Evolutionary conservation across 179 eudicot genomes (phyloP).

Genomic region (Dionaea muscipula): DNA sequence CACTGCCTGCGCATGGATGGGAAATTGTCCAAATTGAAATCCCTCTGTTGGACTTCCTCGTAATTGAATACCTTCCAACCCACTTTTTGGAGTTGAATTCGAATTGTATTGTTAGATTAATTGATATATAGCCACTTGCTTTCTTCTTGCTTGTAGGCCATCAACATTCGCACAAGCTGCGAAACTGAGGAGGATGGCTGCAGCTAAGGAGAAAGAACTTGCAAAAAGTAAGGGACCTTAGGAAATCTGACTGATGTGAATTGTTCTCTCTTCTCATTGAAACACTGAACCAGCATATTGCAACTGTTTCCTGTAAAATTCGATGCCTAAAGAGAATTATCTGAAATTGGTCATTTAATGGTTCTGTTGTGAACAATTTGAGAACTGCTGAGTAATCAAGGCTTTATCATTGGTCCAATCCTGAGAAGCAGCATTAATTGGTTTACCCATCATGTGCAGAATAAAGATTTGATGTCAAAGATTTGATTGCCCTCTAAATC

Average conservation of each 20-base stretch:
- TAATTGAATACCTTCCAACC: background rate
- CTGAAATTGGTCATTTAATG: too few species aligned
- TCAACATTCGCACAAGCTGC: slow-evolving; percentile 99
- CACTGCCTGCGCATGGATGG: too few species aligned
- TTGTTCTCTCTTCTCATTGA: background rate
- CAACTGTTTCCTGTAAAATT: background rate
- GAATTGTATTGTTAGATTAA: background rate
- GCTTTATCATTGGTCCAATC: too few species aligned
- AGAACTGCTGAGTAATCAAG: too few species aligned
- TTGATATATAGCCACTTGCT: background rate
- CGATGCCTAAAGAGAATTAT: background rate
- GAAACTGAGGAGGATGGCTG: slow-evolving; percentile 80
- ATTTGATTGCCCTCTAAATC: too few species aligned
- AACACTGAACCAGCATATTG: background rate
- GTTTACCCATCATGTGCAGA: too few species aligned
- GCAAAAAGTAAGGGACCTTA: slow-evolving; percentile 46
- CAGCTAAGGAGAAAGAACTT: slow-evolving; percentile 83
- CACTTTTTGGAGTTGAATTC: background rate
- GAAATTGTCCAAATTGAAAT: too few species aligned
- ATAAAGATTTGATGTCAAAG: too few species aligned
- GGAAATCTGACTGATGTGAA: background rate
- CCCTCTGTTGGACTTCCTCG: background rate
- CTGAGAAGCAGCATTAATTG: too few species aligned
- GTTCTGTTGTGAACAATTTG: too few species aligned
- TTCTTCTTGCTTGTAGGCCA: slow-evolving; percentile 44